Conservation (phyloP, 2,329 filamentous ascomycete genomes). For the Diatrype stigma region DNA sequence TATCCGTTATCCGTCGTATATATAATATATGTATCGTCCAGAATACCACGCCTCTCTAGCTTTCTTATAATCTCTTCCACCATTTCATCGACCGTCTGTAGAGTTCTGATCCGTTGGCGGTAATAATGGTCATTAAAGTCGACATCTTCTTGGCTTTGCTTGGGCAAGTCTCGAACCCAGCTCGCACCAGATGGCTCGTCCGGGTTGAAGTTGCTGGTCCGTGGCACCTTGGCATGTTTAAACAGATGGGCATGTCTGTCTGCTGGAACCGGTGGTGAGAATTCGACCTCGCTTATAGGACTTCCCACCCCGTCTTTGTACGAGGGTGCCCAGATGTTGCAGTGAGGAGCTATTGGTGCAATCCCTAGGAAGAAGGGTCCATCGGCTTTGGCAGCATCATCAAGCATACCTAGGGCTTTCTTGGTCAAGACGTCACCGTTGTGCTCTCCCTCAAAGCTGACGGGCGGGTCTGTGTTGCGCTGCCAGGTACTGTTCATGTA, state of each 20-base stretch:
- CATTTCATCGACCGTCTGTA: slow-evolving; percentile 54
- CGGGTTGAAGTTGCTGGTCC: slow-evolving; percentile 65
- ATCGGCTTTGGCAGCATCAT: slow-evolving; percentile 44
- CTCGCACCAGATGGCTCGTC: slow-evolving; percentile 40
- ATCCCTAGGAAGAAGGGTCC: slow-evolving; percentile 58
- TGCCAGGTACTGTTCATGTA: slow-evolving; percentile 60
- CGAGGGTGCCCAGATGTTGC: slow-evolving; percentile 29
- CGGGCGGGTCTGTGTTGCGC: slow-evolving; percentile 49
- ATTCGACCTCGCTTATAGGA: slow-evolving; percentile 27
- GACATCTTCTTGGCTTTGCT: slow-evolving; percentile 36
- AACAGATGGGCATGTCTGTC: slow-evolving; percentile 60
- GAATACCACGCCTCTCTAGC: slow-evolving; percentile 32
- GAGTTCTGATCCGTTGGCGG: slow-evolving; percentile 44
- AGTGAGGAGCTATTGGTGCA: slow-evolving; percentile 57
- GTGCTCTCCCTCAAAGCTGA: slow-evolving; percentile 52
- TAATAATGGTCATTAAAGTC: slow-evolving; percentile 49
- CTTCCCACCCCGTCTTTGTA: slow-evolving; percentile 19
- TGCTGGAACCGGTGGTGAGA: slow-evolving; percentile 52
- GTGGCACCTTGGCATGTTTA: slow-evolving; percentile 52
- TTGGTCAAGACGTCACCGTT: slow-evolving; percentile 49
- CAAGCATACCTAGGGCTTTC: slow-evolving; percentile 49
- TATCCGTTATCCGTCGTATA: slow-evolving; percentile 59
- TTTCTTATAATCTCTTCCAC: slow-evolving; percentile 42
- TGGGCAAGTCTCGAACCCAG: slow-evolving; percentile 38
- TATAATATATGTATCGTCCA: slow-evolving; percentile 53